Percentiles rank a stretch among this genome's conserved stretches.
Evolutionary conservation across 768 basidiomycete species (phyloP).

Genomic region (Candolleomyces aberdarensis): DNA sequence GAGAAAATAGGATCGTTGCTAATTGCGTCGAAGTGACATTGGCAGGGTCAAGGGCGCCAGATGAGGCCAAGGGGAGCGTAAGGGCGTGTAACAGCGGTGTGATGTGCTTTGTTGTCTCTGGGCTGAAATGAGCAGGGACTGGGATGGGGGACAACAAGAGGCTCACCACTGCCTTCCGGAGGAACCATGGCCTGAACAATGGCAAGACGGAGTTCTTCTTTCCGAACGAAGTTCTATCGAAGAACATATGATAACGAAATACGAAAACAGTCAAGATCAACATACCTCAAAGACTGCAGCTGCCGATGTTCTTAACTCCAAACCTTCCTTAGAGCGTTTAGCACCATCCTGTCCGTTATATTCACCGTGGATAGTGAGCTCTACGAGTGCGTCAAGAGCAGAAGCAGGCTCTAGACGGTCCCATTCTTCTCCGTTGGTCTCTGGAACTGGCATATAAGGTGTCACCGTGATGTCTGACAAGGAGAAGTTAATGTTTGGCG

Average conservation of each 20-base stretch:
- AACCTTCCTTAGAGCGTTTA: constrained; percentile 58
- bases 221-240: constrained; percentile 67
- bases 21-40: constrained; percentile 67
- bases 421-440: constrained; percentile 91
- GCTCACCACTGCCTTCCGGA: constrained; percentile 42
- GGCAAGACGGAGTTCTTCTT: constrained; percentile 65
- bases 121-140: constrained; percentile 16
- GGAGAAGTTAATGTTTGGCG: constrained; percentile 51
- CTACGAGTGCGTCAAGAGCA: constrained; percentile 79
- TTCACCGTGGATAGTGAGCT: constrained; percentile 84
- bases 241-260: constrained; percentile 2
- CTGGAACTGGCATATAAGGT: constrained; percentile 73
- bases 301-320: constrained; percentile 76
- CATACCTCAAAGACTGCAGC: constrained; percentile 80
- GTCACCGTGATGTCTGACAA: constrained; percentile 67
- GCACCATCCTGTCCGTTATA: constrained; percentile 66
- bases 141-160: neutral
- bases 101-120: constrained; percentile 40
- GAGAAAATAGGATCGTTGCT: constrained; percentile 74
- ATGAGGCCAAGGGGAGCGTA: constrained; percentile 55
- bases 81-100: constrained; percentile 74
- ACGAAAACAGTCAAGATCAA: neutral
- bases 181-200: constrained; percentile 74
- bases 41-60: constrained; percentile 47
- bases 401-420: constrained; percentile 80